phyloP scores from a whole-genome alignment of 306 rosid genomes.

The Hippophae rhamnoides region DNA sequence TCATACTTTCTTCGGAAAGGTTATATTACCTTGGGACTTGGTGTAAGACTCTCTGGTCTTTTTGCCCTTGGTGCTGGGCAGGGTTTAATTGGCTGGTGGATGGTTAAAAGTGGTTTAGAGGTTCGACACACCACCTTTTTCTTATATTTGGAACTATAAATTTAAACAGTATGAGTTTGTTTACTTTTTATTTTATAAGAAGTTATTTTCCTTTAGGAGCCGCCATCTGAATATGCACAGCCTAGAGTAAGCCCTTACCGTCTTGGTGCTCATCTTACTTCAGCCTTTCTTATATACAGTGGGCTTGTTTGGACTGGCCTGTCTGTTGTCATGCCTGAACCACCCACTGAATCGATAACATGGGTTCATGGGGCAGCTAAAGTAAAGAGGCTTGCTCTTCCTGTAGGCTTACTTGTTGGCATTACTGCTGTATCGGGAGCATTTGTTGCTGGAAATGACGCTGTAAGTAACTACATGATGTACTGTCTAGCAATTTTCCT shows the following conservation, averaged over 20 bases:
- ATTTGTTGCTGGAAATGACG: conserved; percentile 92
- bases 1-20: conserved; percentile 81
- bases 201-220: conserved; percentile 49
- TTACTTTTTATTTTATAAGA: conserved; percentile 2
- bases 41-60: conserved; percentile 57
- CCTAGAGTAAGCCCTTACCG: conserved; percentile 98
- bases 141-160: conserved; percentile 17
- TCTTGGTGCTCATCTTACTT: conserved; percentile 93
- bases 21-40: conserved; percentile 69
- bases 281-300: conserved; percentile 82
- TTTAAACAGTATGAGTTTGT: neutral
- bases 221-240: conserved; percentile 67
- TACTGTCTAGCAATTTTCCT: conserved; percentile 8
- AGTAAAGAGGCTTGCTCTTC: conserved; percentile 66
- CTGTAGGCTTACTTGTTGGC: conserved; percentile 68
- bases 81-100: conserved; percentile 95
- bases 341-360: conserved; percentile 62
- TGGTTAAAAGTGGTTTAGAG: conserved; percentile 85
- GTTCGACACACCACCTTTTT: conserved; percentile 21
- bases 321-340: conserved; percentile 89
- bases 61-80: conserved; percentile 85
- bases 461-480: conserved; percentile 38
- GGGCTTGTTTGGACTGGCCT: conserved; percentile 89
- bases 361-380: conserved; percentile 88
- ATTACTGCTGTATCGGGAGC: conserved; percentile 88